These are phyloP conservation scores for Lactarius sp. DNA, from an alignment of 768 basidiomycete species.

Conservation along the genomic window DNA sequence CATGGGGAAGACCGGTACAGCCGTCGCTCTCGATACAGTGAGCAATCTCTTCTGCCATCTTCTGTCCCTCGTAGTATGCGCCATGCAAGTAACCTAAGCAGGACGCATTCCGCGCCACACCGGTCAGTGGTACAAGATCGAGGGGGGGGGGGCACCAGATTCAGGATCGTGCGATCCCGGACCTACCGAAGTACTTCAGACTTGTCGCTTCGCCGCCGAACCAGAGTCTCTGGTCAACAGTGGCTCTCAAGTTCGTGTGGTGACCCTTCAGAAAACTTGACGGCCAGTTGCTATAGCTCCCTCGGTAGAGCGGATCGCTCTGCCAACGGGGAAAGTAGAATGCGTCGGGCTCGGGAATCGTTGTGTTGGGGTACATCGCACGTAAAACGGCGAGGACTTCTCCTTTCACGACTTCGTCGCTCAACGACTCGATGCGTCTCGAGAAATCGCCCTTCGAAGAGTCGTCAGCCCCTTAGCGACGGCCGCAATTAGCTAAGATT, in stretches of 20 bases:
- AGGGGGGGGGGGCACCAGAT: neutral
- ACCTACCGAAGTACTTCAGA: conserved; percentile 51
- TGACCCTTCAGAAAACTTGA: conserved; percentile 51
- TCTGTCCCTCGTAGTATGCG: conserved; percentile 34
- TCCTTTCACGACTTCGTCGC: conserved; percentile 41
- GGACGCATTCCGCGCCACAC: neutral
- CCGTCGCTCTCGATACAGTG: conserved; percentile 28
- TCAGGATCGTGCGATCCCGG: neutral
- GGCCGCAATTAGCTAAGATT: neutral
- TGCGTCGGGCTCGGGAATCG: conserved; percentile 50
- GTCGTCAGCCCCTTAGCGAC: neutral
- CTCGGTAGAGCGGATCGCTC: conserved; percentile 47
- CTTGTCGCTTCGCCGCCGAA: conserved; percentile 63
- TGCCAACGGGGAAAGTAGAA: conserved; percentile 56
- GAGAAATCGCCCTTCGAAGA: conserved; percentile 52
- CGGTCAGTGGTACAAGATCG: conserved; percentile 5
- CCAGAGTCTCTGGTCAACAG: conserved; percentile 46
- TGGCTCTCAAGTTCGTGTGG: conserved; percentile 53
- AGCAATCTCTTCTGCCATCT: conserved; percentile 29
- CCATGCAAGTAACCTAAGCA: conserved; percentile 33
- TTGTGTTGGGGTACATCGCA: conserved; percentile 52
- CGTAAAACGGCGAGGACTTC: conserved; percentile 56
- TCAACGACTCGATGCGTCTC: conserved; percentile 50
- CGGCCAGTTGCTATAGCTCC: conserved; percentile 69
- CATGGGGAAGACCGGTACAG: conserved; percentile 24